A percentile compares a stretch with the other conserved stretches of the same genome.
Conservation (phyloP, 2,329 filamentous ascomycete genomes). For the Clarireedia paspali region DNA sequence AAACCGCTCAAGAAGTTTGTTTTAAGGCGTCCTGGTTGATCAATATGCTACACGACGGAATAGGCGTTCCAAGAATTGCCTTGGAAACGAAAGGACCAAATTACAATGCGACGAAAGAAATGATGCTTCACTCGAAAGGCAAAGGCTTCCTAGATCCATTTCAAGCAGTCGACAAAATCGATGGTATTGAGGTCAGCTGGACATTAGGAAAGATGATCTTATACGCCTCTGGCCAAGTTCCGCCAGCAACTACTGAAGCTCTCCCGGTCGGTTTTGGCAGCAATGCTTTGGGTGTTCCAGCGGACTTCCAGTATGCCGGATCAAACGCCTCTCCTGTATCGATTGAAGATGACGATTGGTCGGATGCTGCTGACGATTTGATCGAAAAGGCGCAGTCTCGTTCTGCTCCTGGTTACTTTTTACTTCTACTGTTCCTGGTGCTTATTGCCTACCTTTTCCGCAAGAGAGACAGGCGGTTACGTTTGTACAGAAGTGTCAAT, state of each 20-base stretch:
- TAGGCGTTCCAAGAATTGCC: constrained; percentile 81
- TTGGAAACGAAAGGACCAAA: constrained; percentile 54
- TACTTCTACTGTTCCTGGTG: constrained; percentile 68
- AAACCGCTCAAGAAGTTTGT: constrained; percentile 78
- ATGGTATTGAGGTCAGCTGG: constrained; percentile 91
- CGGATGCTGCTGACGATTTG: constrained; percentile 46
- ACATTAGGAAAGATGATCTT: constrained; percentile 94
- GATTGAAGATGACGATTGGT: constrained; percentile 47
- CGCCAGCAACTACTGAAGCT: constrained; percentile 48
- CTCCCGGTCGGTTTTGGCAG: constrained; percentile 88
- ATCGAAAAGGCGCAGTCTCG: constrained; percentile 59
- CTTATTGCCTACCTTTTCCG: constrained; percentile 66
- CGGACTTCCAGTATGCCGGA: constrained; percentile 79
- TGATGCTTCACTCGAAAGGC: constrained; percentile 59
- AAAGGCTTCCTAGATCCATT: constrained; percentile 79
- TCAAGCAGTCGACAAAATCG: constrained; percentile 86
- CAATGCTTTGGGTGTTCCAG: constrained; percentile 57
- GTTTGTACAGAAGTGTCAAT: constrained; percentile 48
- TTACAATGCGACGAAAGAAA: constrained; percentile 65
- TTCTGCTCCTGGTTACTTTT: constrained; percentile 64
- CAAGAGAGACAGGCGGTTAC: constrained; percentile 66
- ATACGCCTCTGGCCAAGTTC: constrained; percentile 84
- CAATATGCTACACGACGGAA: constrained; percentile 91
- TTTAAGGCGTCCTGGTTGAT: constrained; percentile 99
- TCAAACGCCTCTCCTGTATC: constrained; percentile 35